phyloP scores from a whole-genome alignment of 140 eudicot species.

The Bidens hawaiensis region DNA sequence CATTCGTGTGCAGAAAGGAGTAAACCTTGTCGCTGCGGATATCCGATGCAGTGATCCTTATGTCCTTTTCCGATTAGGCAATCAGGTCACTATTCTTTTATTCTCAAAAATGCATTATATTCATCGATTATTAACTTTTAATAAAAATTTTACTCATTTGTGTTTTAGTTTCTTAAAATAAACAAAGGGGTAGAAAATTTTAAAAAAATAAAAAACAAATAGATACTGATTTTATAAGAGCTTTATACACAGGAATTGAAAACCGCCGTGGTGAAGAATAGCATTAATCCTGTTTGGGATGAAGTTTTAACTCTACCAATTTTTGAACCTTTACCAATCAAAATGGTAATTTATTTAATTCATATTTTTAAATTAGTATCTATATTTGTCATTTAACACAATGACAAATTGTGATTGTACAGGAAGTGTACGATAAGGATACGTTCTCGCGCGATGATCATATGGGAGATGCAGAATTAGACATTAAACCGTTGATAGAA shows the following conservation, averaged over 20 bases:
- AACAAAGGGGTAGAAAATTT: too few relatives aligned
- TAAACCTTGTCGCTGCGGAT: slow-evolving; percentile 68
- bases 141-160: not conserved
- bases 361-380: too few relatives aligned
- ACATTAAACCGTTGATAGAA: slow-evolving; percentile 40
- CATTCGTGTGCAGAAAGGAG: slow-evolving; percentile 46
- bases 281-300: slow-evolving; percentile 50
- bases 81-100: slow-evolving; percentile 39
- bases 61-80: slow-evolving; percentile 51
- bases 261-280: slow-evolving; percentile 40
- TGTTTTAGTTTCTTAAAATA: not conserved
- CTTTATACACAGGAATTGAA: not conserved
- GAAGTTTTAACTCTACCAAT: slow-evolving; percentile 54
- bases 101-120: not conserved
- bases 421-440: slow-evolving; percentile 36
- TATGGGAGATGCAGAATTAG: slow-evolving; percentile 66
- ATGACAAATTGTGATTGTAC: not conserved
- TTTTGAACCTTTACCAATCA: slow-evolving; percentile 39
- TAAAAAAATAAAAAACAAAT: not conserved
- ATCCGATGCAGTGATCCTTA: slow-evolving; percentile 66
- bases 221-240: too few relatives aligned
- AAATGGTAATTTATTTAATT: too few relatives aligned
- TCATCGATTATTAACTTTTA: not conserved
- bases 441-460: slow-evolving; percentile 41
- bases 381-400: too few relatives aligned